phyloP scores from a whole-genome alignment of 116 monocot genomes.

The Papilionanthe hybrid region DNA sequence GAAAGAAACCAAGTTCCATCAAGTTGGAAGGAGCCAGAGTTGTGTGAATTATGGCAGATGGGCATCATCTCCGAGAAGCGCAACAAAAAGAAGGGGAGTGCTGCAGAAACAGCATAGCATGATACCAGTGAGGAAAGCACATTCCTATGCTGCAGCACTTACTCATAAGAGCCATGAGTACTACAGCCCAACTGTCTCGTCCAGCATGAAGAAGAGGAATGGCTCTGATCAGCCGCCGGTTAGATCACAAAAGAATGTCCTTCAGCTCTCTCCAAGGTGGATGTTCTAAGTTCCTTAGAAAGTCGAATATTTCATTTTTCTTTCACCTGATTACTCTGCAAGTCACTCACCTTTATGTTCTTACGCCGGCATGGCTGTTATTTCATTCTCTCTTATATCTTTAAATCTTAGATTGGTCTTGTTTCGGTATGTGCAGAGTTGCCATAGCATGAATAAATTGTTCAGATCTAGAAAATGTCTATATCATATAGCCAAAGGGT shows the following conservation, averaged over 20 bases:
- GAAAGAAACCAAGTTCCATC: conserved; percentile 36
- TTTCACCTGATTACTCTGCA: background rate
- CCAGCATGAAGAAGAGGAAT: conserved; percentile 84
- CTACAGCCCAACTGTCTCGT: conserved; percentile 78
- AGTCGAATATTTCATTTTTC: background rate
- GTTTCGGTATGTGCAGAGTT: background rate
- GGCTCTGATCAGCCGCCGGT: conserved; percentile 37
- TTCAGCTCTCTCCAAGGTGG: conserved; percentile 62
- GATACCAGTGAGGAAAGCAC: conserved; percentile 40
- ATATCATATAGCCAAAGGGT: background rate
- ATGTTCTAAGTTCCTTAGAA: conserved; percentile 28
- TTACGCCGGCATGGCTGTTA: background rate
- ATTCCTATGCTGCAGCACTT: conserved; percentile 40
- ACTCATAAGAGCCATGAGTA: conserved; percentile 77
- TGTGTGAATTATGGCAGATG: conserved; percentile 78
- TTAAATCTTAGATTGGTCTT: background rate
- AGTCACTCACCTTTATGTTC: no score
- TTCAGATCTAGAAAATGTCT: background rate
- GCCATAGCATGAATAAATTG: background rate
- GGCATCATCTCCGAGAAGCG: conserved; percentile 36
- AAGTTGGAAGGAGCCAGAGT: conserved; percentile 77
- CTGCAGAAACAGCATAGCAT: conserved; percentile 59
- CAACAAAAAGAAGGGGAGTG: conserved; percentile 19
- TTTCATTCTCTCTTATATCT: background rate
- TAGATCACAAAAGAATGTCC: conserved; percentile 31